These are phyloP conservation scores for Yarrowia yakushimensis DNA, from an alignment of 805 yeast species.

Conservation along the genomic window DNA sequence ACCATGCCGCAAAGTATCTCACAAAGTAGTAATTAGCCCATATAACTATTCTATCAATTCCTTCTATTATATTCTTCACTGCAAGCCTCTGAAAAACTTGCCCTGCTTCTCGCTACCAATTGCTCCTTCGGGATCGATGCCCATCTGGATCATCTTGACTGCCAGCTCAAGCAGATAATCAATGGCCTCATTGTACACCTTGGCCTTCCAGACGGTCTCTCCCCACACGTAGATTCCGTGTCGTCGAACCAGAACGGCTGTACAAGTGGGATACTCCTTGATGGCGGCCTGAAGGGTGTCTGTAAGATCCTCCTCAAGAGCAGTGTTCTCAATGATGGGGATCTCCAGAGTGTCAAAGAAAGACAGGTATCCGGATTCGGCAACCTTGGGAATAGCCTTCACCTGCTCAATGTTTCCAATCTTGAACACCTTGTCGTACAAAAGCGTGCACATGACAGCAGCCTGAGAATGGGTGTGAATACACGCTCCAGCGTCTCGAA, in stretches of 20 bases:
- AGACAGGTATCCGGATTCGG: conserved; percentile 63
- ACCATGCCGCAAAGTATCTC: conserved; percentile 73
- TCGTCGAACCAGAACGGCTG: conserved; percentile 85
- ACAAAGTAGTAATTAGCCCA: no score
- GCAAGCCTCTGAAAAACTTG: background rate
- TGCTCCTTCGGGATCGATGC: conserved; percentile 44
- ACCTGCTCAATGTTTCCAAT: conserved; percentile 86
- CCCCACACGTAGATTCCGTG: conserved; percentile 99
- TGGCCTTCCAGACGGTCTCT: conserved; percentile 85
- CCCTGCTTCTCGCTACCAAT: conserved; percentile 32
- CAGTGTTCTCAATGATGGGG: conserved; percentile 88
- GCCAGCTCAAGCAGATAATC: conserved; percentile 86
- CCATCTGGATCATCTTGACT: conserved; percentile 70
- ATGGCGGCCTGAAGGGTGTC: conserved; percentile 59
- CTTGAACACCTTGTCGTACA: conserved; percentile 66
- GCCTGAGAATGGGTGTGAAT: conserved; percentile 91
- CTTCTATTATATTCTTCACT: background rate
- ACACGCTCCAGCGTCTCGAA: conserved; percentile 81
- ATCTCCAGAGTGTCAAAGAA: conserved; percentile 72
- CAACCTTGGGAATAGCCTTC: conserved; percentile 77
- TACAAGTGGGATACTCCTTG: conserved; percentile 64
- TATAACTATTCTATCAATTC: no score
- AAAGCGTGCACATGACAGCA: conserved; percentile 75
- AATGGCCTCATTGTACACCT: conserved; percentile 86
- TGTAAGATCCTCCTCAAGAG: conserved; percentile 80